Evolutionary conservation across 805 yeast genomes (phyloP).

Genomic region (Clavispora asparagi): DNA sequence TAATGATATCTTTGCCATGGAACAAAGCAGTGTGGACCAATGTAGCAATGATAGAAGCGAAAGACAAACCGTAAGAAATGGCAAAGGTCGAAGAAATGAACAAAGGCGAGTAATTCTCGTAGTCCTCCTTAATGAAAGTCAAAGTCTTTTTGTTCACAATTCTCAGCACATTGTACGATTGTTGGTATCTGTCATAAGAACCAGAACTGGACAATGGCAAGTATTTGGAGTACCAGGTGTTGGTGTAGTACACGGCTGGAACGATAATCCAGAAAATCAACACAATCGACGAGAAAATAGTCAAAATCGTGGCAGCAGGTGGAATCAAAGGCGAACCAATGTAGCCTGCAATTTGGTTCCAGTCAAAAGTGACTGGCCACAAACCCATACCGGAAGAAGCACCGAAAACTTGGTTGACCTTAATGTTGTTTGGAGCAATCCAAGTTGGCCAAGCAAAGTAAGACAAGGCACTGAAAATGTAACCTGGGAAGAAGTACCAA

Average conservation of each 20-base stretch:
- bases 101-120: slow-evolving; percentile 58
- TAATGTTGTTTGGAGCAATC: slow-evolving; percentile 56
- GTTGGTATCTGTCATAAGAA: slow-evolving; percentile 48
- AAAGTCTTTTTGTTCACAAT: slow-evolving; percentile 40
- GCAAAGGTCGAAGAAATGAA: slow-evolving; percentile 55
- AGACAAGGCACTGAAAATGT: slow-evolving; percentile 52
- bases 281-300: slow-evolving; percentile 32
- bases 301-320: slow-evolving; percentile 48
- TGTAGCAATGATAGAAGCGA: slow-evolving; percentile 60
- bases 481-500: slow-evolving; percentile 61
- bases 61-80: slow-evolving; percentile 51
- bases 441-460: slow-evolving; percentile 62
- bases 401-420: slow-evolving; percentile 65
- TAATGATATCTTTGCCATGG: slow-evolving; percentile 48
- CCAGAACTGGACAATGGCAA: slow-evolving; percentile 52
- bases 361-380: slow-evolving; percentile 64
- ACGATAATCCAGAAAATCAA: slow-evolving; percentile 44
- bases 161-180: slow-evolving; percentile 43
- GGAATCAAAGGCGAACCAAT: slow-evolving; percentile 62
- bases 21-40: slow-evolving; percentile 53
- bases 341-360: slow-evolving; percentile 56
- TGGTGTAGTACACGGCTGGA: slow-evolving; percentile 51
- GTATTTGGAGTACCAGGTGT: slow-evolving; percentile 55
- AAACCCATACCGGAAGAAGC: slow-evolving; percentile 56
- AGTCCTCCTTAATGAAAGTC: slow-evolving; percentile 41